Evolutionary conservation across 2,329 filamentous ascomycete species (phyloP).

Genomic region (Scortechinia acanthostroma): DNA sequence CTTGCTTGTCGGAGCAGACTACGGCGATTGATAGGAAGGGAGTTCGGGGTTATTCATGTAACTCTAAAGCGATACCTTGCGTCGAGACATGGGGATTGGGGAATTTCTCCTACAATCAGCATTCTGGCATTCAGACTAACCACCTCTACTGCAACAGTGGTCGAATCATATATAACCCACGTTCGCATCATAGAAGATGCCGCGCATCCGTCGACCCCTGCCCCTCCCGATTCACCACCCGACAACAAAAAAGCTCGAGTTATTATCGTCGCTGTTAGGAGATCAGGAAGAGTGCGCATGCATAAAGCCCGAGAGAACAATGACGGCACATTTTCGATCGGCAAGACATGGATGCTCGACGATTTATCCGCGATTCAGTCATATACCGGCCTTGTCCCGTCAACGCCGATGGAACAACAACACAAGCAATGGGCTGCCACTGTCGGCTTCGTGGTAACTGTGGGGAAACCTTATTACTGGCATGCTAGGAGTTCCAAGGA

Average conservation of each 20-base stretch:
- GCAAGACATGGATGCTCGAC: conserved; percentile 71
- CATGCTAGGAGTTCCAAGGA: conserved; percentile 63
- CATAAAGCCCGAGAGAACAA: conserved; percentile 71
- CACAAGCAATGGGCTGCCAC: conserved; percentile 55
- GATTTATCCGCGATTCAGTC: conserved; percentile 60
- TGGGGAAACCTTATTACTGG: conserved; percentile 72
- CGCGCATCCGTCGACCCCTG: conserved; percentile 55
- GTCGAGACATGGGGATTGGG: no score
- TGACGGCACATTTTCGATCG: conserved; percentile 68
- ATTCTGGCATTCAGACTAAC: no score
- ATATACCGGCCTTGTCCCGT: conserved; percentile 32
- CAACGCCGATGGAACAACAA: conserved; percentile 31
- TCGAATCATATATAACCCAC: conserved; percentile 72
- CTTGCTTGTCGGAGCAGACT: neutral
- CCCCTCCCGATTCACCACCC: conserved; percentile 49
- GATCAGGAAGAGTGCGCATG: conserved; percentile 63
- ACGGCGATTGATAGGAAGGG: no score
- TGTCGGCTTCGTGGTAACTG: conserved; percentile 60
- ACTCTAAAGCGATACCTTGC: no score
- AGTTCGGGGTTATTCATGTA: no score
- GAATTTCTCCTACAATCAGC: no score
- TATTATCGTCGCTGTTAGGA: conserved; percentile 65
- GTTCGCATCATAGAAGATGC: conserved; percentile 66
- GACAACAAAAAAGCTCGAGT: conserved; percentile 63
- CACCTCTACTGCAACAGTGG: conserved; percentile 41